Conservation (phyloP, 176 grass and related monocot species). For the Coix lacrymajobi region DNA sequence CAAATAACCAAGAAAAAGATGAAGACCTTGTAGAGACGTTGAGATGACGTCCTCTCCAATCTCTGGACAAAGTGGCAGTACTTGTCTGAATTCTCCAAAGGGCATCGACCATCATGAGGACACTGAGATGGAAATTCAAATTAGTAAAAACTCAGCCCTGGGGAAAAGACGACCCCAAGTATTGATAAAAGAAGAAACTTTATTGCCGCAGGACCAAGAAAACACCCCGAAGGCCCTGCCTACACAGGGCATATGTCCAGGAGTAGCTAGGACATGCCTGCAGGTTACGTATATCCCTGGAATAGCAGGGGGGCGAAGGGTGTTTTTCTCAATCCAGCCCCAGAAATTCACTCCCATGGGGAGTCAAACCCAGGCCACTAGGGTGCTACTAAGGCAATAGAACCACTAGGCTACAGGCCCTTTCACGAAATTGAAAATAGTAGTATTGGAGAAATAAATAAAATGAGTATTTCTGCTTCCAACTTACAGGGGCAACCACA, state of each 20-base stretch:
- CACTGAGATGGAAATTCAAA: slow-evolving; percentile 45
- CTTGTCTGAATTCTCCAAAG: slow-evolving; percentile 84
- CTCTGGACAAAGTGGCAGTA: slow-evolving; percentile 98
- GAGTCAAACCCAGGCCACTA: not conserved
- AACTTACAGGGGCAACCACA: slow-evolving; percentile 95
- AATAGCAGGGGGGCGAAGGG: not conserved
- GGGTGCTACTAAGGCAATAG: not conserved
- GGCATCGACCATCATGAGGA: slow-evolving; percentile 87
- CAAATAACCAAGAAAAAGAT: not conserved
- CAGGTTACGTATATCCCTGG: not conserved
- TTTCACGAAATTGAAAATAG: slow-evolving; percentile 5
- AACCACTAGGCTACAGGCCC: not conserved
- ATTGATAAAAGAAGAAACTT: not conserved
- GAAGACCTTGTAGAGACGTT: slow-evolving; percentile 75
- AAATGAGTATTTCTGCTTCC: not conserved
- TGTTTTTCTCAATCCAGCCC: not conserved
- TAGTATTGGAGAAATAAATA: not conserved
- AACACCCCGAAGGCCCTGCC: not conserved
- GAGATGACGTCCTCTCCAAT: slow-evolving; percentile 92
- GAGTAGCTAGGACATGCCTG: not conserved
- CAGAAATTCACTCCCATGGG: not conserved
- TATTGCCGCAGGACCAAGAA: not conserved
- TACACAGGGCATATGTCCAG: not conserved
- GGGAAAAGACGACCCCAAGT: not conserved
- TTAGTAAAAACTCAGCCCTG: slow-evolving; percentile 14